phyloP scores from a whole-genome alignment of 1,139 yeast species.

The Zygosaccharomyces sapae region DNA sequence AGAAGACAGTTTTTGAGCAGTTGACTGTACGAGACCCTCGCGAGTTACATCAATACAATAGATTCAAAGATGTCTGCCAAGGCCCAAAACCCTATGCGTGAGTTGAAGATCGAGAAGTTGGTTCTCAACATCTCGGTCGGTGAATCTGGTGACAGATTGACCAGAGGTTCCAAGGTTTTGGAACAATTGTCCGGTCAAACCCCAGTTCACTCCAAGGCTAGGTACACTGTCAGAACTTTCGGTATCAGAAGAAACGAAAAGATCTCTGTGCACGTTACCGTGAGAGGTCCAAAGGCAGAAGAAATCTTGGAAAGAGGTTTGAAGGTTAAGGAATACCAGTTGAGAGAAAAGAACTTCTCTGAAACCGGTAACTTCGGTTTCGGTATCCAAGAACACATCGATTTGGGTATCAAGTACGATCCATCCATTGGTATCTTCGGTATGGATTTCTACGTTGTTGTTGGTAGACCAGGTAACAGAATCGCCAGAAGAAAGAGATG shows the following conservation, averaged over 20 bases:
- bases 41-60: slow-evolving; percentile 14
- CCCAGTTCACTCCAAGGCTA: slow-evolving; percentile 99
- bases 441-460: slow-evolving; percentile 99
- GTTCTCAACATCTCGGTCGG: slow-evolving; percentile 99
- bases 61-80: slow-evolving; percentile 41
- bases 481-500: slow-evolving; percentile 99
- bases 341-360: slow-evolving; percentile 89
- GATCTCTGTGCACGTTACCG: slow-evolving; percentile 98
- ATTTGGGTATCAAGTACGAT: slow-evolving; percentile 99
- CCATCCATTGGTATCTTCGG: slow-evolving; percentile 99
- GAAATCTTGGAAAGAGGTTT: slow-evolving; percentile 99
- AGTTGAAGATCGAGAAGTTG: slow-evolving; percentile 97
- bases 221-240: slow-evolving; percentile 99
- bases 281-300: slow-evolving; percentile 99
- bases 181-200: slow-evolving; percentile 99
- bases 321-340: slow-evolving; percentile 99
- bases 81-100: slow-evolving; percentile 85
- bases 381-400: slow-evolving; percentile 99
- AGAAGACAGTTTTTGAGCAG: background rate
- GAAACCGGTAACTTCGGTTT: slow-evolving; percentile 99
- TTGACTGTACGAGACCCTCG: slow-evolving; percentile 1
- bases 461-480: slow-evolving; percentile 99
- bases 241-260: slow-evolving; percentile 99
- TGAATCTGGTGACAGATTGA: slow-evolving; percentile 99
- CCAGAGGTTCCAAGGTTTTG: slow-evolving; percentile 99